Evolutionary conservation across 2,329 filamentous ascomycete species (phyloP).

Genomic region (Calonectria hongkongensis): DNA sequence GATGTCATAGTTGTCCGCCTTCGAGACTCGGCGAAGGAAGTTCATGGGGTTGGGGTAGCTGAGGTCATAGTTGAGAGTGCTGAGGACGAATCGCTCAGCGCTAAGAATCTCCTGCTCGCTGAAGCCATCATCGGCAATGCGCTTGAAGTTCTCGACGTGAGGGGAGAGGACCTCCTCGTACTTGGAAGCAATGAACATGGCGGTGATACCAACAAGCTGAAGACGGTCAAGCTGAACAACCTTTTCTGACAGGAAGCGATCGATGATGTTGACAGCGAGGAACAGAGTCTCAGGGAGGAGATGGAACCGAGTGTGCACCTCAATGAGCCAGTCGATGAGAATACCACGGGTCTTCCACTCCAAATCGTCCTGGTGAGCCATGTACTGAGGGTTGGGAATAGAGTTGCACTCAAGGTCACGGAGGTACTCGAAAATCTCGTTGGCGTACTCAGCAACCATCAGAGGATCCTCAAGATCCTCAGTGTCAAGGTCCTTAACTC

Average conservation of each 20-base stretch:
- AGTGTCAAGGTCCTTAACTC: slow-evolving; percentile 81
- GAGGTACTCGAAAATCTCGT: slow-evolving; percentile 97
- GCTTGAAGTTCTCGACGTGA: slow-evolving; percentile 96
- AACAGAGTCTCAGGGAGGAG: slow-evolving; percentile 97
- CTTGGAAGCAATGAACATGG: slow-evolving; percentile 99
- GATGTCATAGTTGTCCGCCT: slow-evolving; percentile 99
- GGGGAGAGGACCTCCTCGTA: slow-evolving; percentile 99
- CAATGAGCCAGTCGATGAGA: slow-evolving; percentile 97
- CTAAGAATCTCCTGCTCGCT: slow-evolving; percentile 95
- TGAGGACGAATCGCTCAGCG: slow-evolving; percentile 96
- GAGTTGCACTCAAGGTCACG: slow-evolving; percentile 87
- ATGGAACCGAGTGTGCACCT: slow-evolving; percentile 97
- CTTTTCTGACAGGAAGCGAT: slow-evolving; percentile 96
- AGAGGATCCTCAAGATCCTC: slow-evolving; percentile 95
- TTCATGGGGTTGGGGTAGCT: slow-evolving; percentile 99
- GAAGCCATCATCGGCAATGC: slow-evolving; percentile 97
- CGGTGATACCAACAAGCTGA: slow-evolving; percentile 96
- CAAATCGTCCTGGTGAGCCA: slow-evolving; percentile 93
- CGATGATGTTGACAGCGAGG: slow-evolving; percentile 97
- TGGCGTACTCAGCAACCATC: slow-evolving; percentile 98
- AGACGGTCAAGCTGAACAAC: slow-evolving; percentile 96
- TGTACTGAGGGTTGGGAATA: slow-evolving; percentile 93
- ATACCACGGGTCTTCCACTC: slow-evolving; percentile 99
- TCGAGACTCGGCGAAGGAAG: slow-evolving; percentile 98
- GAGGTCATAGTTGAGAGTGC: slow-evolving; percentile 94